These are phyloP conservation scores for Kalaharituber pfeilii DNA, from an alignment of 2,329 filamentous ascomycete genomes.

Conservation along the genomic window DNA sequence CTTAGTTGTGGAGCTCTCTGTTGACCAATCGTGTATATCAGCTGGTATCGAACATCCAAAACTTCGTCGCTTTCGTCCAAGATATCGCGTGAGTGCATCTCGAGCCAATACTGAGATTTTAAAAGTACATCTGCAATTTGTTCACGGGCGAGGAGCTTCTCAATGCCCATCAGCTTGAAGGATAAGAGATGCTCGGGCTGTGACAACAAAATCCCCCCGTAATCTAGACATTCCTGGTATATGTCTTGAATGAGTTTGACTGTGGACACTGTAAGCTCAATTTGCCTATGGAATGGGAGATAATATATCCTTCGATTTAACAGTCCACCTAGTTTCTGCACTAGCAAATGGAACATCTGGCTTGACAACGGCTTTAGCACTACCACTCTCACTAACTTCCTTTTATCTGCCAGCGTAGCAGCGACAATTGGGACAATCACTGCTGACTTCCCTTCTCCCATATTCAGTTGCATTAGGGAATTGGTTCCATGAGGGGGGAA, in stretches of 20 bases:
- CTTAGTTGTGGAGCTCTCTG: slow-evolving; percentile 36
- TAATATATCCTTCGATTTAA: slow-evolving; percentile 38
- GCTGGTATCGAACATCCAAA: slow-evolving; percentile 36
- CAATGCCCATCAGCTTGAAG: slow-evolving; percentile 44
- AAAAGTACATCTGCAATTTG: slow-evolving; percentile 34
- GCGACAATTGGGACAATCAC: slow-evolving; percentile 39
- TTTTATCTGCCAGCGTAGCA: slow-evolving; percentile 31
- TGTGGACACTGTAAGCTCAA: slow-evolving; percentile 15
- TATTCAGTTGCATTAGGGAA: slow-evolving; percentile 33
- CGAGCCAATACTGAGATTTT: slow-evolving; percentile 35
- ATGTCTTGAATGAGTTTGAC: slow-evolving; percentile 25
- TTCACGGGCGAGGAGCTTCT: slow-evolving; percentile 36
- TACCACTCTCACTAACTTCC: slow-evolving; percentile 35
- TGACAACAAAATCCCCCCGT: slow-evolving; percentile 39
- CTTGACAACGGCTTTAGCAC: slow-evolving; percentile 40
- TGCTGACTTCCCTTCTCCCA: slow-evolving; percentile 37
- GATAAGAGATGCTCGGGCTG: slow-evolving; percentile 49
- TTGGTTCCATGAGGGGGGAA: slow-evolving; percentile 34
- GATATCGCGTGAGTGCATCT: slow-evolving; percentile 38
- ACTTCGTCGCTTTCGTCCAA: slow-evolving; percentile 47
- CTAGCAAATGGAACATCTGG: slow-evolving; percentile 41
- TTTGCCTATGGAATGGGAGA: slow-evolving; percentile 39
- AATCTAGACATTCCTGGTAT: slow-evolving; percentile 29
- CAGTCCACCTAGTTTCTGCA: slow-evolving; percentile 38
- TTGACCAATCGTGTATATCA: slow-evolving; percentile 40